Conservation (phyloP, 768 basidiomycete species). For the Galerina marginata region DNA sequence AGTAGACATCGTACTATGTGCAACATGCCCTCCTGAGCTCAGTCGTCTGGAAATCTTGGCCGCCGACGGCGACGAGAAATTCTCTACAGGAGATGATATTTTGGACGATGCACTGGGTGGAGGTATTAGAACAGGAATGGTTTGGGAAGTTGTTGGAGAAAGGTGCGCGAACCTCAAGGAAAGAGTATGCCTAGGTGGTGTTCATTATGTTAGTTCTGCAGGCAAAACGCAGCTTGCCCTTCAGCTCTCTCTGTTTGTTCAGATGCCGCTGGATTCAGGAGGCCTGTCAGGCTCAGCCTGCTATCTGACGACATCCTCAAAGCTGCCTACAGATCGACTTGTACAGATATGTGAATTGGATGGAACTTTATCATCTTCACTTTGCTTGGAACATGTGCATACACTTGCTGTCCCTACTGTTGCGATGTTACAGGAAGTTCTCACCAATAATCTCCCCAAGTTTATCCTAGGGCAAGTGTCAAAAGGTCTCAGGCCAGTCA, state of each 20-base stretch:
- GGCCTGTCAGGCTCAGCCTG: conserved; percentile 73
- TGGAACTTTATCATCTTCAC: conserved; percentile 46
- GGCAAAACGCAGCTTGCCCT: conserved; percentile 95
- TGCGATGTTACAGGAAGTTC: conserved; percentile 56
- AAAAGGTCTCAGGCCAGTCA: conserved; percentile 59
- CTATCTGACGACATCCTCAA: conserved; percentile 77
- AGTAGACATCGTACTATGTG: conserved; percentile 53
- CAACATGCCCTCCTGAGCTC: conserved; percentile 41
- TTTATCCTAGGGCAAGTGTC: conserved; percentile 46
- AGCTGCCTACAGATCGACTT: conserved; percentile 70
- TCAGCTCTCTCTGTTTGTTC: conserved; percentile 80
- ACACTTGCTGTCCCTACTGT: conserved; percentile 63
- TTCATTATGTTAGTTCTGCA: conserved; percentile 64
- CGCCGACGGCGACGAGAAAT: conserved; percentile 46
- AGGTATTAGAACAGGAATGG: conserved; percentile 76
- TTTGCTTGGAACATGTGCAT: conserved; percentile 62
- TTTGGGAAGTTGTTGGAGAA: conserved; percentile 91
- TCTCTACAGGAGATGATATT: conserved; percentile 75
- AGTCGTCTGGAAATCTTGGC: conserved; percentile 44
- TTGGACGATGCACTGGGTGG: conserved; percentile 80
- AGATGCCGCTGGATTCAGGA: conserved; percentile 62
- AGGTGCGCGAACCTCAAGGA: conserved; percentile 53
- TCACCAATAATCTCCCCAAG: conserved; percentile 58
- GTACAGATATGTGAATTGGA: conserved; percentile 65
- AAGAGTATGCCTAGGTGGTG: too few species aligned